Percentiles rank a stretch among this genome's conserved stretches.
These are phyloP conservation scores for Diutina mesorugosa DNA, from an alignment of 1,139 yeast species.

Conservation along the genomic window DNA sequence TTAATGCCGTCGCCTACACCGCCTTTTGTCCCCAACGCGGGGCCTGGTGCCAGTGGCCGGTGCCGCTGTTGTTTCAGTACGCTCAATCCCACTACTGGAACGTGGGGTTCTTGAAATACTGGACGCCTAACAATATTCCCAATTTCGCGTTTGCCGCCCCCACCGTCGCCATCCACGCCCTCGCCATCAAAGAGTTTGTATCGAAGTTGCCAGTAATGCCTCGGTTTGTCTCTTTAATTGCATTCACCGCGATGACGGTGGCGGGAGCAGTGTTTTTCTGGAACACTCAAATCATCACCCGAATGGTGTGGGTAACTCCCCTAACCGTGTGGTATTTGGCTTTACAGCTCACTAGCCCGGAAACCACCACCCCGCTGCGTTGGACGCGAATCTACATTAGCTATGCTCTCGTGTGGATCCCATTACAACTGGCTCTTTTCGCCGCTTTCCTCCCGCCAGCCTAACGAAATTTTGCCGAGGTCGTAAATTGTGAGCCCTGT, in stretches of 20 bases:
- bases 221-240: conserved; percentile 17
- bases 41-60: conserved; percentile 54
- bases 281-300: conserved; percentile 77
- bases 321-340: conserved; percentile 64
- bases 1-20: background rate
- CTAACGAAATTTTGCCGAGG: conserved; percentile 10
- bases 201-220: conserved; percentile 19
- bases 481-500: background rate
- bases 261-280: conserved; percentile 47
- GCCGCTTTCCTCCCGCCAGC: conserved; percentile 71
- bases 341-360: conserved; percentile 12
- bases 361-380: conserved; percentile 9
- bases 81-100: conserved; percentile 82
- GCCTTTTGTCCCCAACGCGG: conserved; percentile 23
- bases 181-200: conserved; percentile 19
- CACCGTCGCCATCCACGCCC: conserved; percentile 26
- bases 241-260: conserved; percentile 28
- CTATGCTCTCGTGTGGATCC: conserved; percentile 41
- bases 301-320: conserved; percentile 71
- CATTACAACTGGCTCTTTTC: conserved; percentile 47
- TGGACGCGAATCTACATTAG: conserved; percentile 13
- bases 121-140: conserved; percentile 73
- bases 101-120: conserved; percentile 66
- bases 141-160: conserved; percentile 77
- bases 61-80: conserved; percentile 58